These are phyloP conservation scores for Angophora floribunda DNA, from an alignment of 345 rosid genomes.

Conservation along the genomic window DNA sequence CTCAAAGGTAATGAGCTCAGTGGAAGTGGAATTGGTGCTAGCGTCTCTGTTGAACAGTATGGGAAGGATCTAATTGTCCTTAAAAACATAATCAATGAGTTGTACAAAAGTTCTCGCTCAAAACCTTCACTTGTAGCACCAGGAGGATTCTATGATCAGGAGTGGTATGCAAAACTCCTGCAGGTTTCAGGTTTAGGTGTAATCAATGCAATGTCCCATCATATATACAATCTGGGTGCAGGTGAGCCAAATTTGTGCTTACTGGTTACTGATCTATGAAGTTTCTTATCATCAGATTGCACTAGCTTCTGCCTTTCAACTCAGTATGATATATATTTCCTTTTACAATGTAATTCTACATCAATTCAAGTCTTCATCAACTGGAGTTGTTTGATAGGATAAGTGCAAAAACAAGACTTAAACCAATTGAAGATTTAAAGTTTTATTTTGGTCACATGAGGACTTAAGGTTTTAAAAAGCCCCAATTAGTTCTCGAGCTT, in stretches of 20 bases:
- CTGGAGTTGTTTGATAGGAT: background rate
- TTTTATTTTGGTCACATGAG: background rate
- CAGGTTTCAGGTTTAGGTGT: constrained; percentile 58
- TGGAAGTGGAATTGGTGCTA: constrained; percentile 80
- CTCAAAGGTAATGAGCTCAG: constrained; percentile 80
- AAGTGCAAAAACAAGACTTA: accelerated
- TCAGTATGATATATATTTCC: background rate
- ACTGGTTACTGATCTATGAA: background rate
- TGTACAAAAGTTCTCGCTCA: constrained; percentile 36
- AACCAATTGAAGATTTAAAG: background rate
- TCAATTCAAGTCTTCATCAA: background rate
- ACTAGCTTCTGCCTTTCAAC: background rate
- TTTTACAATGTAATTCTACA: background rate
- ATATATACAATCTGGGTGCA: constrained; percentile 91
- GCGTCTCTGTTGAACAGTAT: constrained; percentile 62
- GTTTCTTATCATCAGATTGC: background rate
- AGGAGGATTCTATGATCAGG: constrained; percentile 75
- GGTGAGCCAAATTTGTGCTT: constrained; percentile 17
- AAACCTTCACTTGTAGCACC: constrained; percentile 80
- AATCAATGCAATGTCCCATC: constrained; percentile 66
- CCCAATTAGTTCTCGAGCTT: background rate
- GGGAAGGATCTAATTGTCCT: constrained; percentile 70
- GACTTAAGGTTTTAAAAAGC: background rate
- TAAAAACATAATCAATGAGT: constrained; percentile 36
- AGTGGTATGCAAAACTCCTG: constrained; percentile 75